Conservation (phyloP, 2,329 filamentous ascomycete genomes). For the Trichoderma aggressivum region DNA sequence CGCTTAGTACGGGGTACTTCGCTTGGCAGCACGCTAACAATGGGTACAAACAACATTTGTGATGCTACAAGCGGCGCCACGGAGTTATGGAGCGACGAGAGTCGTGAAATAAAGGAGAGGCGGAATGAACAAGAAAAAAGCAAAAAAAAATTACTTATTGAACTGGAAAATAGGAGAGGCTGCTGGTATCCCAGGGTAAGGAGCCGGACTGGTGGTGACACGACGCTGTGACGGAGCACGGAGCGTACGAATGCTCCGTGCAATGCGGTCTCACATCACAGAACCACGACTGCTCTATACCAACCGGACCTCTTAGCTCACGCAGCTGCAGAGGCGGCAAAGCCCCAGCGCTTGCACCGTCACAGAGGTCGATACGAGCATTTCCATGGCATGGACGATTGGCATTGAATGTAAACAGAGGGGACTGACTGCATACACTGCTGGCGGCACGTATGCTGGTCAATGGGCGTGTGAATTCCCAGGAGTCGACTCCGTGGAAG, state of each 20-base stretch:
- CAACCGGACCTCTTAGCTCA: background rate
- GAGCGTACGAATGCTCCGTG: background rate
- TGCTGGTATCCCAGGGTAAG: background rate
- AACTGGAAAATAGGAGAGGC: background rate
- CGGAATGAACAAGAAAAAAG: background rate
- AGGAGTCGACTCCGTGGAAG: background rate
- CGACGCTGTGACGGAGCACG: background rate
- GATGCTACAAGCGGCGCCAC: constrained; percentile 7
- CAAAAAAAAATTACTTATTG: background rate
- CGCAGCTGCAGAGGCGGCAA: background rate
- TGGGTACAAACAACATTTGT: constrained; percentile 7
- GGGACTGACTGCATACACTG: background rate
- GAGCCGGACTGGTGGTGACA: background rate
- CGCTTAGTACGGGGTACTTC: background rate
- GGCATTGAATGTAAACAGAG: background rate
- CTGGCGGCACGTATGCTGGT: background rate
- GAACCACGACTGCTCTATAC: no score
- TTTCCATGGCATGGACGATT: background rate
- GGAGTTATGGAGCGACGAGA: background rate
- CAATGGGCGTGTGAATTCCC: background rate
- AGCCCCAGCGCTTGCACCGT: background rate
- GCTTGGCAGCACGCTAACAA: constrained; percentile 6
- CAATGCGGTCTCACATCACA: background rate
- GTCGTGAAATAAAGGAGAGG: background rate
- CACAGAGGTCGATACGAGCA: background rate